Percentiles rank a stretch among this genome's conserved stretches.
Conservation (phyloP, 495 filamentous ascomycete genomes). For the Xanthoparmelia taractica region DNA sequence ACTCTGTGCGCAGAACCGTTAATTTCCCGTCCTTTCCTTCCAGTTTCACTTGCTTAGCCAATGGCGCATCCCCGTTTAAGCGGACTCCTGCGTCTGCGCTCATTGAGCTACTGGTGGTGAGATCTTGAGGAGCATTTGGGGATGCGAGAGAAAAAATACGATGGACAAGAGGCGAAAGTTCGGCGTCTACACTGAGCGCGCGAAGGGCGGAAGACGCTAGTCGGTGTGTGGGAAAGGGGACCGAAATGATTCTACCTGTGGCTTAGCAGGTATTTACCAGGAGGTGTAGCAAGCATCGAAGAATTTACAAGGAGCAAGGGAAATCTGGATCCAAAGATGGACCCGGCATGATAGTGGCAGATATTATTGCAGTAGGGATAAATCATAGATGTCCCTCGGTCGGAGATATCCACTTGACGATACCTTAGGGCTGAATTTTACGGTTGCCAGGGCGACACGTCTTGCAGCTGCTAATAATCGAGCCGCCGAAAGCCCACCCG, state of each 20-base stretch:
- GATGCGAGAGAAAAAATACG: slow-evolving; percentile 56
- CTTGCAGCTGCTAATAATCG: neutral
- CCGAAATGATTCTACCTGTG: slow-evolving; percentile 55
- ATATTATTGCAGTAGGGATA: neutral
- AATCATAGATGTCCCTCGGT: too few relatives aligned
- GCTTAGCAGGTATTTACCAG: slow-evolving; percentile 3
- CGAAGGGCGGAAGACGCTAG: slow-evolving; percentile 70
- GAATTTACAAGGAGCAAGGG: slow-evolving; percentile 62
- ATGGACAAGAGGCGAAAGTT: slow-evolving; percentile 74
- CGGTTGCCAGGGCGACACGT: slow-evolving; percentile 14
- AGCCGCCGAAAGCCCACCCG: neutral
- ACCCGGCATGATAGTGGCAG: slow-evolving; percentile 21
- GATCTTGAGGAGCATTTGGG: slow-evolving; percentile 15
- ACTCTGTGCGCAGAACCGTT: slow-evolving; percentile 63
- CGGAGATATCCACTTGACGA: too few relatives aligned
- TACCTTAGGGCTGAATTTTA: slow-evolving; percentile 3
- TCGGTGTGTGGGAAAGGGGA: slow-evolving; percentile 76
- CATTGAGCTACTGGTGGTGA: slow-evolving; percentile 16
- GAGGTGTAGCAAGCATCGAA: slow-evolving; percentile 1
- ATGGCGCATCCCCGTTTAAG: slow-evolving; percentile 12
- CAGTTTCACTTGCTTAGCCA: neutral
- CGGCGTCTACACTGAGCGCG: slow-evolving; percentile 75
- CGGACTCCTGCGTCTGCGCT: neutral
- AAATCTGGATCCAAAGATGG: slow-evolving; percentile 45
- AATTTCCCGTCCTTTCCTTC: slow-evolving; percentile 33